These are phyloP conservation scores for Piloderma croceum DNA, from an alignment of 768 basidiomycete species.

Conservation along the genomic window DNA sequence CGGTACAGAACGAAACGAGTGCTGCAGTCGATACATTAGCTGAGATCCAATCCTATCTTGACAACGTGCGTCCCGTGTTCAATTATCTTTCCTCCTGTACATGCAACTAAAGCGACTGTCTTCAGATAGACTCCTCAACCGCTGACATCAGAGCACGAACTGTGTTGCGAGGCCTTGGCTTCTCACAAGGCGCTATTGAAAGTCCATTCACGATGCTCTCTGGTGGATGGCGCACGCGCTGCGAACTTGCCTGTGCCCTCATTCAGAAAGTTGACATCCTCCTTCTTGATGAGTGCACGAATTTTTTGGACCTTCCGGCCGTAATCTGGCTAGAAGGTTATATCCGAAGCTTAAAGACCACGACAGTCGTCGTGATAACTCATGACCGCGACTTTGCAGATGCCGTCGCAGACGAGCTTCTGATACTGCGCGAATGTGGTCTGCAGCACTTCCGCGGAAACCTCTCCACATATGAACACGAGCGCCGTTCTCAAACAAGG, in stretches of 20 bases:
- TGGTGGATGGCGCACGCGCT: constrained; percentile 63
- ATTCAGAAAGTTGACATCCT: constrained; percentile 53
- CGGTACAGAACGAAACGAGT: constrained; percentile 18
- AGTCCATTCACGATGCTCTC: constrained; percentile 42
- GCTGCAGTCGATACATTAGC: constrained; percentile 22
- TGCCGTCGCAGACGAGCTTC: constrained; percentile 52
- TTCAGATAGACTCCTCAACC: constrained; percentile 31
- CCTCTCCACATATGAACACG: constrained; percentile 44
- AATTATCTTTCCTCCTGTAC: not conserved
- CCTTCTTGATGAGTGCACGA: constrained; percentile 54
- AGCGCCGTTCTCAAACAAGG: constrained; percentile 40
- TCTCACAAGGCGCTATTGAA: constrained; percentile 32
- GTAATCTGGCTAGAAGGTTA: constrained; percentile 51
- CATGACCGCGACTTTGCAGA: constrained; percentile 64
- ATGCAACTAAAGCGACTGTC: not conserved
- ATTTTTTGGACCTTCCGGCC: constrained; percentile 49
- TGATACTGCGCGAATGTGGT: constrained; percentile 49
- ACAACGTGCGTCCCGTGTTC: constrained; percentile 12
- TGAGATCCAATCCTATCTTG: constrained; percentile 23
- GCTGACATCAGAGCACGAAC: constrained; percentile 42
- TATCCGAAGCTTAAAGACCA: constrained; percentile 34
- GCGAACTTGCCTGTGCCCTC: constrained; percentile 52
- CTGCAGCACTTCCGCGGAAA: constrained; percentile 56
- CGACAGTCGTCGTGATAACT: constrained; percentile 55
- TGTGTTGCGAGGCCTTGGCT: constrained; percentile 58